Percentiles rank a stretch among this genome's conserved stretches.
phyloP scores from a whole-genome alignment of 768 basidiomycete genomes.

The Pisolithus microcarpus region DNA sequence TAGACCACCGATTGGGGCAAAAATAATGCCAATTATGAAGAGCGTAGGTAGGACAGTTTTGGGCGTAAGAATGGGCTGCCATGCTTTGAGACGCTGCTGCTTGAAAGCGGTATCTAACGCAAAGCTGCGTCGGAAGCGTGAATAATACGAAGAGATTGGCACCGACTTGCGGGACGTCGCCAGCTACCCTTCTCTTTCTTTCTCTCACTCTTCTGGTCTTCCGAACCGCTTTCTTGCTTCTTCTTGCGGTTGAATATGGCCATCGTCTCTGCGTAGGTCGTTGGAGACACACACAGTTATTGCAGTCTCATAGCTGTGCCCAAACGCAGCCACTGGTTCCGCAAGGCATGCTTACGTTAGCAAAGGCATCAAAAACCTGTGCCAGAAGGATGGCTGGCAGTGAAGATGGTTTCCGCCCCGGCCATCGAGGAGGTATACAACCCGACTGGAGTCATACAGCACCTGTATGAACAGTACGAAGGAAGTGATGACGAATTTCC shows the following conservation, averaged over 20 bases:
- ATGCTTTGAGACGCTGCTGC: conserved; percentile 98
- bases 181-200: conserved; percentile 84
- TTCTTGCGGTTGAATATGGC: conserved; percentile 54
- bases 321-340: too few relatives aligned
- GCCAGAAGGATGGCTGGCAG: neutral
- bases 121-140: conserved; percentile 9
- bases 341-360: neutral
- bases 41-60: conserved; percentile 96
- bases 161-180: conserved; percentile 73
- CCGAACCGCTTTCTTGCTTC: conserved; percentile 24
- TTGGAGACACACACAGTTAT: neutral
- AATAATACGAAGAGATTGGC: conserved; percentile 2
- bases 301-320: conserved; percentile 2
- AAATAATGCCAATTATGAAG: conserved; percentile 90
- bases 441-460: conserved; percentile 42
- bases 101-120: conserved; percentile 92
- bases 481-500: conserved; percentile 30
- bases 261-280: conserved; percentile 30
- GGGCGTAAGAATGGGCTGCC: conserved; percentile 98
- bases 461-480: conserved; percentile 34
- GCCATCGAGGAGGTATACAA: conserved; percentile 43
- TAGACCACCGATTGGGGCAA: conserved; percentile 92
- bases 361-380: neutral
- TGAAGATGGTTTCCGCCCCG: conserved; percentile 46
- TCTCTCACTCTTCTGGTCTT: conserved; percentile 40